Conservation (phyloP, 2,329 filamentous ascomycete species). For the Monilinia fructigena region DNA sequence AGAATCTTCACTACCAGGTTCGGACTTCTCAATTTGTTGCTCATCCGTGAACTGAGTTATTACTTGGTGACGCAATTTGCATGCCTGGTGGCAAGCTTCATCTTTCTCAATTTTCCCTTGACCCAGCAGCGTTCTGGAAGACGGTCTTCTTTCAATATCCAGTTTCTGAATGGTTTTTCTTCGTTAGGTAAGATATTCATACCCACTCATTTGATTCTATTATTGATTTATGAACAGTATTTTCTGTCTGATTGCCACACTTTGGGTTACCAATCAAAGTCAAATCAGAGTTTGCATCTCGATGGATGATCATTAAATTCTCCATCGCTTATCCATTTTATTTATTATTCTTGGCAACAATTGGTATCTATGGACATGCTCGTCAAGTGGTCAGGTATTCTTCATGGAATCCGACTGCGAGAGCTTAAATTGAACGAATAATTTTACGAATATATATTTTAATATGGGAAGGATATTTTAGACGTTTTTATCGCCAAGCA, state of each 20-base stretch:
- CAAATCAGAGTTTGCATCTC: slow-evolving; percentile 47
- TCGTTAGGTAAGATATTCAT: slow-evolving; percentile 42
- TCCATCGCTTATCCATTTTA: slow-evolving; percentile 47
- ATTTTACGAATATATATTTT: not conserved
- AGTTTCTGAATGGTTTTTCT: slow-evolving; percentile 48
- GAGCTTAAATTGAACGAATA: slow-evolving; percentile 21
- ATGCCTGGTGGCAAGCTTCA: slow-evolving; percentile 47
- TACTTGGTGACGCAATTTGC: slow-evolving; percentile 51
- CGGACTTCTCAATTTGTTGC: slow-evolving; percentile 47
- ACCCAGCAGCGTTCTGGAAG: slow-evolving; percentile 42
- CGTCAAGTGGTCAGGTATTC: slow-evolving; percentile 42
- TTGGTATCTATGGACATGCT: slow-evolving; percentile 24
- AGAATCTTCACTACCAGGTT: slow-evolving; percentile 44
- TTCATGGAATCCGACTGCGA: slow-evolving; percentile 48
- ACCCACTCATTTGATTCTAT: not conserved
- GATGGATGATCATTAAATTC: slow-evolving; percentile 46
- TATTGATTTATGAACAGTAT: slow-evolving; percentile 36
- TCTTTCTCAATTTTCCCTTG: slow-evolving; percentile 47
- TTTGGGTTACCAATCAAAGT: slow-evolving; percentile 48
- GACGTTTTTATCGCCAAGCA: not conserved
- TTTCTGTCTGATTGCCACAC: slow-evolving; percentile 45
- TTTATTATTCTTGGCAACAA: slow-evolving; percentile 30
- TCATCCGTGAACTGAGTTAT: slow-evolving; percentile 48
- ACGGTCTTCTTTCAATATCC: slow-evolving; percentile 51
- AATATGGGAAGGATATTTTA: not conserved